Evolutionary conservation across 1,139 yeast genomes (phyloP).

Genomic region (Scheffersomyces insectosa): DNA sequence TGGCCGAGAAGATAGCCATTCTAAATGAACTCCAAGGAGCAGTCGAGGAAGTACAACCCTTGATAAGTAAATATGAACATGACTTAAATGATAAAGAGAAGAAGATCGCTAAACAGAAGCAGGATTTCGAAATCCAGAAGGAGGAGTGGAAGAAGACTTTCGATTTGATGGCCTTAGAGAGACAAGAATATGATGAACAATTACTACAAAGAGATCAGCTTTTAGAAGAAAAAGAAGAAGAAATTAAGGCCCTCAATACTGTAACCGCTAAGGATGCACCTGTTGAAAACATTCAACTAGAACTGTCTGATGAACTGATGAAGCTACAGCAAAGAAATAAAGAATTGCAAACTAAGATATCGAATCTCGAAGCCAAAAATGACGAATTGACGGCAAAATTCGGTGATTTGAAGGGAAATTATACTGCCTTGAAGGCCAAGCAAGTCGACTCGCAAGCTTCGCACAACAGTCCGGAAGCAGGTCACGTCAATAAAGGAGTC

Average conservation of each 20-base stretch:
- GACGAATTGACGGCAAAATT: background rate
- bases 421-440: no score
- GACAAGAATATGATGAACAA: conserved; percentile 38
- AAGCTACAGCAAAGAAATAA: background rate
- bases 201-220: background rate
- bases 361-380: background rate
- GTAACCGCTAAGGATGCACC: conserved; percentile 5
- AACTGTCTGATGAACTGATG: no score
- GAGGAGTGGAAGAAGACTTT: conserved; percentile 60
- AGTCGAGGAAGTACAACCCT: conserved; percentile 47
- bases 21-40: conserved; percentile 44
- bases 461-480: background rate
- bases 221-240: conserved; percentile 6
- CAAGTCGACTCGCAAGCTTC: no score
- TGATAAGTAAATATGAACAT: conserved; percentile 45
- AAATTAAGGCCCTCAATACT: conserved; percentile 11
- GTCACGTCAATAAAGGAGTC: background rate
- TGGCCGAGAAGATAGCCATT: conserved; percentile 36
- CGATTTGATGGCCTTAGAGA: conserved; percentile 49
- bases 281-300: background rate
- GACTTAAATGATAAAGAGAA: conserved; percentile 45
- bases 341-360: background rate
- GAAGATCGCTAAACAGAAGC: conserved; percentile 42
- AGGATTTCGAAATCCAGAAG: conserved; percentile 52
- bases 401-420: no score